Conservation (phyloP, 2,329 filamentous ascomycete species). For the Cyclaneusma minus region DNA sequence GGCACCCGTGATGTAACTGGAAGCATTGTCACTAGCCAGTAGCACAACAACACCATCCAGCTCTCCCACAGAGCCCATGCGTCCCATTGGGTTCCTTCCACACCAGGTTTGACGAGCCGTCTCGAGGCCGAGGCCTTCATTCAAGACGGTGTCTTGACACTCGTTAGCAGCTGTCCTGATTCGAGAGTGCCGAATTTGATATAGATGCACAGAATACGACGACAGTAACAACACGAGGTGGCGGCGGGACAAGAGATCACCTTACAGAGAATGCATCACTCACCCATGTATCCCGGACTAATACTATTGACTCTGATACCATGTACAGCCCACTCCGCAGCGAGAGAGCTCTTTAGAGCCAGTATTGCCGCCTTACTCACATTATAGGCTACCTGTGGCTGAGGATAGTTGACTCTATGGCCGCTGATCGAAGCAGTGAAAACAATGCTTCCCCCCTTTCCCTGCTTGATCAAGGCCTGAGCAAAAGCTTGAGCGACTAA, state of each 20-base stretch:
- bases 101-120: slow-evolving; percentile 39
- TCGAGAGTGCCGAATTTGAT: too few relatives aligned
- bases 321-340: slow-evolving; percentile 56
- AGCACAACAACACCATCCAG: slow-evolving; percentile 46
- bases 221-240: too few relatives aligned
- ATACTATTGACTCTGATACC: slow-evolving; percentile 59
- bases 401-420: slow-evolving; percentile 55
- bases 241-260: too few relatives aligned
- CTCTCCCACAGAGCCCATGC: slow-evolving; percentile 50
- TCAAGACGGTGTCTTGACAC: slow-evolving; percentile 34
- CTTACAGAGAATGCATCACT: too few relatives aligned
- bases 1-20: slow-evolving; percentile 52
- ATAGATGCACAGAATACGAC: too few relatives aligned
- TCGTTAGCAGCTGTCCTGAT: too few relatives aligned
- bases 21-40: slow-evolving; percentile 38
- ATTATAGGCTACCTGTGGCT: slow-evolving; percentile 60
- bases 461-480: slow-evolving; percentile 33
- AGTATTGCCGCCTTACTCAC: slow-evolving; percentile 53
- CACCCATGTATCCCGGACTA: slow-evolving; percentile 64
- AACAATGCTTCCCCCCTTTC: slow-evolving; percentile 43
- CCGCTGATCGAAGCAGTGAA: slow-evolving; percentile 55
- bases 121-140: slow-evolving; percentile 44
- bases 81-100: slow-evolving; percentile 41
- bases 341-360: slow-evolving; percentile 46
- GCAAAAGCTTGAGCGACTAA: slow-evolving; percentile 50